Conservation (phyloP, 139 green algal species). For the Bryopsis sp. region DNA sequence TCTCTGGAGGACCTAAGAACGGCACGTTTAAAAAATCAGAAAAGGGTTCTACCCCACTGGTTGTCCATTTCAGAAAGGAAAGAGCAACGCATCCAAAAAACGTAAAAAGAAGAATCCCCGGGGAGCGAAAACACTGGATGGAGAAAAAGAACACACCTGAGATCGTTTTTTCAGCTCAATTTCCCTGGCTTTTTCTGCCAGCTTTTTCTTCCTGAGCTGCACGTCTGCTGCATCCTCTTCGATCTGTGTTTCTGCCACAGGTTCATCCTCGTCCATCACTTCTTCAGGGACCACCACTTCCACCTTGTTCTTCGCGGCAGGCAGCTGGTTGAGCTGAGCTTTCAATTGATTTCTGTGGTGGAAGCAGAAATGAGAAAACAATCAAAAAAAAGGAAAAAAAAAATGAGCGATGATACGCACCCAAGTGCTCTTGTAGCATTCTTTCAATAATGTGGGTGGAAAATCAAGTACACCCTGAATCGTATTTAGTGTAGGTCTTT, state of each 20-base stretch:
- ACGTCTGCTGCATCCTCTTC: constrained; percentile 17
- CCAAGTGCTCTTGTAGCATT: too few species aligned
- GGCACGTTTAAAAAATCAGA: neutral
- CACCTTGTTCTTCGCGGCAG: constrained; percentile 3
- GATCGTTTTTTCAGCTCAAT: constrained; percentile 17
- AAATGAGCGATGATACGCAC: too few species aligned
- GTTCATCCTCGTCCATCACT: constrained; percentile 6
- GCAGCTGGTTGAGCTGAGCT: constrained; percentile 11
- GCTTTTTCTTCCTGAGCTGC: neutral
- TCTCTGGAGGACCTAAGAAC: constrained; percentile 55
- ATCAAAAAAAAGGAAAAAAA: too few species aligned
- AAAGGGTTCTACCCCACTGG: too few species aligned
- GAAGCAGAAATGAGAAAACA: too few species aligned
- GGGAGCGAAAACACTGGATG: neutral
- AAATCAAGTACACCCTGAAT: too few species aligned
- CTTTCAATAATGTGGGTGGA: too few species aligned
- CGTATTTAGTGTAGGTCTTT: too few species aligned
- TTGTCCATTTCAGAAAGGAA: too few species aligned
- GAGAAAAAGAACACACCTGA: constrained; percentile 1
- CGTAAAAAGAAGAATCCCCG: too few species aligned
- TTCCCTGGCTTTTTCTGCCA: constrained; percentile 1
- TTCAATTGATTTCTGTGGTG: constrained; percentile 9
- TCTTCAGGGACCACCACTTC: constrained; percentile 18
- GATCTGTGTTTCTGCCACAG: neutral
- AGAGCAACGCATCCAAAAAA: too few species aligned